These are phyloP conservation scores for Lactifluus volemus DNA, from an alignment of 768 basidiomycete species.

Conservation along the genomic window DNA sequence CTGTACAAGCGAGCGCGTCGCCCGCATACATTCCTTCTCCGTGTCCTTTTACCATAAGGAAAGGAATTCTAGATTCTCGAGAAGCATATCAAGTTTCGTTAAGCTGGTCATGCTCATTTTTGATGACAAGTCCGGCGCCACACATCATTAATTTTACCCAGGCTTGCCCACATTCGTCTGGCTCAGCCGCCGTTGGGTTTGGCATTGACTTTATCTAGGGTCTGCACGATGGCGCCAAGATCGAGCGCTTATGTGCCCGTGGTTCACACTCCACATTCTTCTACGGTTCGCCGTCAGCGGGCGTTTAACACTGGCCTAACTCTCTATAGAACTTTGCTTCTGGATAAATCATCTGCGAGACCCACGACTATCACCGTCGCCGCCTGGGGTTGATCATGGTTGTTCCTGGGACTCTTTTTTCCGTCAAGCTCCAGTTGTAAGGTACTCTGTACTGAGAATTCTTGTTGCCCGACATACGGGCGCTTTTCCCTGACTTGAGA, in stretches of 20 bases:
- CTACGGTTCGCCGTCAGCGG: neutral
- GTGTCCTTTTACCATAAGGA: neutral
- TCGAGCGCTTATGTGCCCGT: neutral
- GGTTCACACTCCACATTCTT: neutral
- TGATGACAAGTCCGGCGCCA: neutral
- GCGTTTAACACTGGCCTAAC: constrained; percentile 1
- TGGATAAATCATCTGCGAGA: neutral
- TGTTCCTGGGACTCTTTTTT: neutral
- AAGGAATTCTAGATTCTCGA: neutral
- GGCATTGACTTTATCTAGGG: neutral
- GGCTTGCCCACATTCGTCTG: neutral
- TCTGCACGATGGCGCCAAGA: neutral
- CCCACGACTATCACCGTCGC: constrained; percentile 8
- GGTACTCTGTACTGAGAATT: neutral
- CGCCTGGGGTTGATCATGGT: neutral
- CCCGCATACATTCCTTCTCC: neutral
- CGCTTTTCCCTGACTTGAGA: neutral
- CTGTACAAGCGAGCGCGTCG: neutral
- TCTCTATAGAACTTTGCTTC: neutral
- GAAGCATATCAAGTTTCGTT: neutral
- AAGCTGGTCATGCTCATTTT: neutral
- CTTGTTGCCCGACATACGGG: neutral
- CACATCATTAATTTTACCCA: neutral
- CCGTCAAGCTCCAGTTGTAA: neutral
- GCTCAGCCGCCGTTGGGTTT: neutral